Evolutionary conservation across 2,329 filamentous ascomycete species (phyloP).

Genomic region (Colletotrichum lini): DNA sequence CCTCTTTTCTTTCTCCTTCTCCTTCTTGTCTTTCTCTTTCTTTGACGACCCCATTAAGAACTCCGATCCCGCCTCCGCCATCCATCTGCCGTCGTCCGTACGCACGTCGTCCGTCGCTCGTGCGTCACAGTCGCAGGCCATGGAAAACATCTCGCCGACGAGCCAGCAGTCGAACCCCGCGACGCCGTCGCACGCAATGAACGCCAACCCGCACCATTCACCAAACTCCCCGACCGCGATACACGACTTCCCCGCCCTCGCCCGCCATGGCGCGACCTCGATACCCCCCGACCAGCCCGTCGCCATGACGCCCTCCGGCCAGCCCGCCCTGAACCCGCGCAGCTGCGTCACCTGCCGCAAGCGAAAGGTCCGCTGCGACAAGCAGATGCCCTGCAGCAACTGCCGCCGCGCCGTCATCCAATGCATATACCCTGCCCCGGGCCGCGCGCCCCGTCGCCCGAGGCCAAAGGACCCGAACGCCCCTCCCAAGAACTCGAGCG

Average conservation of each 20-base stretch:
- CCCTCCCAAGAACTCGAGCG: conserved; percentile 69
- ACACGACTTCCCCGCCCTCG: conserved; percentile 35
- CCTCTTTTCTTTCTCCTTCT: background rate
- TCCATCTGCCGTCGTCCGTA: background rate
- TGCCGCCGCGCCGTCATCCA: conserved; percentile 79
- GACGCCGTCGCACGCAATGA: conserved; percentile 28
- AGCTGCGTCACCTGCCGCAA: conserved; percentile 66
- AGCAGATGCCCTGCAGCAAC: conserved; percentile 82
- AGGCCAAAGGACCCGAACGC: conserved; percentile 77
- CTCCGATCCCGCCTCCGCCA: background rate
- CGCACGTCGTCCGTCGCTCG: background rate
- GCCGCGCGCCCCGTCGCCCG: conserved; percentile 78
- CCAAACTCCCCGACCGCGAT: conserved; percentile 30
- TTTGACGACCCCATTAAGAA: background rate
- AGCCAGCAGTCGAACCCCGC: conserved; percentile 34
- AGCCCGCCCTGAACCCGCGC: conserved; percentile 60
- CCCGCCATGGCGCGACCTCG: conserved; percentile 37
- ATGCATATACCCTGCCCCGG: conserved; percentile 82
- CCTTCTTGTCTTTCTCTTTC: background rate
- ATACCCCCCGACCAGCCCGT: conserved; percentile 42
- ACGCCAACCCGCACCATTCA: conserved; percentile 34
- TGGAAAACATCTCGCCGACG: conserved; percentile 32
- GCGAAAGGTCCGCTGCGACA: conserved; percentile 83
- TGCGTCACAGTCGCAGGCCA: background rate
- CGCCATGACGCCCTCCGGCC: conserved; percentile 42